These are phyloP conservation scores for Heliamphora exappendiculata DNA, from an alignment of 148 eudicot genomes.

Conservation along the genomic window DNA sequence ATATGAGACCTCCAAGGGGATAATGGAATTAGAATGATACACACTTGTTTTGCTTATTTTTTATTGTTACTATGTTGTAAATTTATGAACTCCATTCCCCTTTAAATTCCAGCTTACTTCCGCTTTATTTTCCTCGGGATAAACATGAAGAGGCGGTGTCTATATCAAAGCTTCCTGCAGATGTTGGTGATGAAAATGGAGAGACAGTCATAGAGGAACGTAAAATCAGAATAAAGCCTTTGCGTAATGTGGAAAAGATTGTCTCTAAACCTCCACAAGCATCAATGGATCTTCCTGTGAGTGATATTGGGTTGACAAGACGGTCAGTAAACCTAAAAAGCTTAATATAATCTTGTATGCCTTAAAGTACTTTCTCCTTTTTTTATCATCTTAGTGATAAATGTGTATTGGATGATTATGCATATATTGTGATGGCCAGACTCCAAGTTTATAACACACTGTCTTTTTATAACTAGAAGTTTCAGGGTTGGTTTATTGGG, in stretches of 20 bases:
- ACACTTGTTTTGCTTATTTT: too few relatives aligned
- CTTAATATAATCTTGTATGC: not conserved
- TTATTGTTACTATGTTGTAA: constrained; percentile 3
- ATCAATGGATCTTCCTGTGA: constrained; percentile 56
- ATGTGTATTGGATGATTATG: not conserved
- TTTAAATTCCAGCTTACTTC: constrained; percentile 62
- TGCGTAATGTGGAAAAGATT: constrained; percentile 66
- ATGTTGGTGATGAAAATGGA: constrained; percentile 99
- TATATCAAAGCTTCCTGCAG: constrained; percentile 82
- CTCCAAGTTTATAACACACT: not conserved
- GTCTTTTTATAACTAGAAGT: not conserved
- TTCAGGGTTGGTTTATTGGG: not conserved
- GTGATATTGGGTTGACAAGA: constrained; percentile 58
- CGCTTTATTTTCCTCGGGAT: constrained; percentile 97
- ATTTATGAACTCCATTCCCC: not conserved
- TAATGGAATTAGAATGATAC: not conserved
- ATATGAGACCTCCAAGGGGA: constrained; percentile 2
- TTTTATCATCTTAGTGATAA: not conserved
- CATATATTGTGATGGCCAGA: not conserved
- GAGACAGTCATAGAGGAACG: constrained; percentile 93
- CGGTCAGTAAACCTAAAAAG: constrained; percentile 42
- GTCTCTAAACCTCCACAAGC: constrained; percentile 45
- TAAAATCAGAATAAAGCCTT: constrained; percentile 85
- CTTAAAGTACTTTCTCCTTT: not conserved
- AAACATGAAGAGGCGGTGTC: constrained; percentile 90